These are phyloP conservation scores for Nannizziopsis arthrosporioides DNA, from an alignment of 2,329 filamentous ascomycete species.

Conservation along the genomic window DNA sequence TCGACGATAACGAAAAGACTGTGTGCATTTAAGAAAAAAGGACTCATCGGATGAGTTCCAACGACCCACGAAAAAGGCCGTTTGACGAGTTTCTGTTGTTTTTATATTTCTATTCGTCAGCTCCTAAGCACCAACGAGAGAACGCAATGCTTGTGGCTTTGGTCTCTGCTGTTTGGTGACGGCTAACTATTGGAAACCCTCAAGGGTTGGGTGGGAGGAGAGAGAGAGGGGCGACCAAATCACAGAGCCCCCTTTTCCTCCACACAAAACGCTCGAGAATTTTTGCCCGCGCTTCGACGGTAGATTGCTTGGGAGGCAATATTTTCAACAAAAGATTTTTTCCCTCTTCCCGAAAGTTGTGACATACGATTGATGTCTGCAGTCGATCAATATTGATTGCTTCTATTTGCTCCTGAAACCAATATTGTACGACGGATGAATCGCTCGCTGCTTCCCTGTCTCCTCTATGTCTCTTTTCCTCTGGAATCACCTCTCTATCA, in stretches of 20 bases:
- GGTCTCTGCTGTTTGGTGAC: neutral
- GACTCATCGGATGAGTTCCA: conserved; percentile 2
- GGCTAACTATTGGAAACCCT: neutral
- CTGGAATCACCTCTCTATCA: neutral
- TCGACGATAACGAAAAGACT: conserved; percentile 3
- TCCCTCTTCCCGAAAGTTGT: conserved; percentile 1
- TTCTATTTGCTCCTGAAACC: conserved; percentile 7
- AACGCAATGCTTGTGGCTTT: neutral
- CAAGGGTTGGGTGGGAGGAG: neutral
- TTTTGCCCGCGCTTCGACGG: neutral
- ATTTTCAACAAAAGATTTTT: neutral
- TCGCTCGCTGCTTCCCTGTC: conserved; percentile 1
- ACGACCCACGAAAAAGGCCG: neutral
- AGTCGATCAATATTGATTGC: neutral
- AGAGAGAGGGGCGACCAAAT: no score
- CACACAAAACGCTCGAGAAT: neutral
- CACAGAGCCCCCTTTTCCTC: no score
- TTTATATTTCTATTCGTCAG: conserved; percentile 2
- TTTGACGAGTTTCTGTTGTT: conserved; percentile 8
- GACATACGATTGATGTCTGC: neutral
- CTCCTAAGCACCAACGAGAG: conserved; percentile 1
- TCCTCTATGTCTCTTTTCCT: neutral
- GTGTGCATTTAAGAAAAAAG: neutral
- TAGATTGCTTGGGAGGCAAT: neutral
- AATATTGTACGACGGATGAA: neutral